Conservation (phyloP, 148 eudicot species). For the Heliosperma pusillum region DNA sequence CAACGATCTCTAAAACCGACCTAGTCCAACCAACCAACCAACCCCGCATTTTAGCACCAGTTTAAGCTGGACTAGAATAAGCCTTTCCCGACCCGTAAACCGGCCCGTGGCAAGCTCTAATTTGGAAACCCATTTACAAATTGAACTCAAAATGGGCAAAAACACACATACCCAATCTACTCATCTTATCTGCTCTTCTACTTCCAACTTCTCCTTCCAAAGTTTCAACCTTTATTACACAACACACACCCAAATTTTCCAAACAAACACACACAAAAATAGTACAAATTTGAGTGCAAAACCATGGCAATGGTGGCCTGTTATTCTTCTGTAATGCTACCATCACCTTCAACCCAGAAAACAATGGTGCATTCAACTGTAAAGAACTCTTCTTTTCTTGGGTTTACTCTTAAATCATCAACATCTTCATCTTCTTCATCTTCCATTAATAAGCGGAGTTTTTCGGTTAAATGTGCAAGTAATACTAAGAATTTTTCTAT, state of each 20-base stretch:
- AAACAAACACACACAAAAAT: background rate
- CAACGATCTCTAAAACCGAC: no score
- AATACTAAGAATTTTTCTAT: slow-evolving; percentile 18
- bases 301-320: slow-evolving; percentile 51
- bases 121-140: no score
- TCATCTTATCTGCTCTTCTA: background rate
- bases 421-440: background rate
- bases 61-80: no score
- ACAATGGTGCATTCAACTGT: slow-evolving; percentile 19
- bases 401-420: slow-evolving; percentile 39
- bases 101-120: no score
- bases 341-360: slow-evolving; percentile 37
- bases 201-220: background rate
- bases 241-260: background rate
- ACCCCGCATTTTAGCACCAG: no score
- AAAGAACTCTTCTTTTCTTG: slow-evolving; percentile 38
- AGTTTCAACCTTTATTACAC: background rate
- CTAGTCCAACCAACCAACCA: no score
- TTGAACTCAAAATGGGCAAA: no score
- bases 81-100: no score
- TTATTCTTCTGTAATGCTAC: slow-evolving; percentile 38
- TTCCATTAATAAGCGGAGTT: slow-evolving; percentile 5
- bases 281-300: background rate
- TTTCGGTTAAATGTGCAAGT: slow-evolving; percentile 41
- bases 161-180: no score